These are phyloP conservation scores for Ustilago xerochloae DNA, from an alignment of 1,284 basidiomycete genomes.

Conservation along the genomic window DNA sequence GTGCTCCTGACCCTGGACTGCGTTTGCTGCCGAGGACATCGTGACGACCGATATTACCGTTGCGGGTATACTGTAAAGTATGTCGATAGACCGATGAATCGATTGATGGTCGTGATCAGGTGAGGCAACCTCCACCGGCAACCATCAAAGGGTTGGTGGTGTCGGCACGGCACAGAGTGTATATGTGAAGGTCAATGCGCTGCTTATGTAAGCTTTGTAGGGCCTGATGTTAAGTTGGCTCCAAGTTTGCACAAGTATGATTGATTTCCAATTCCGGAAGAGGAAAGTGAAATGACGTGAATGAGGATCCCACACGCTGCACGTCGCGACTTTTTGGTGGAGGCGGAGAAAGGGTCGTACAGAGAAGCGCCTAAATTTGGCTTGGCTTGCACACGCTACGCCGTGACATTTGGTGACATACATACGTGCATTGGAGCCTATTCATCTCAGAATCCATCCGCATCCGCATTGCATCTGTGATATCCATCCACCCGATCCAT, in stretches of 20 bases:
- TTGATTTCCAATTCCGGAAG: neutral
- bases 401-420: neutral
- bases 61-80: too few species aligned
- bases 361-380: neutral
- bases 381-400: neutral
- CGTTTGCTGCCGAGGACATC: slow-evolving; percentile 1
- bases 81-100: too few species aligned
- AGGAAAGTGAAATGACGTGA: neutral
- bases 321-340: neutral
- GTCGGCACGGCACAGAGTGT: too few species aligned
- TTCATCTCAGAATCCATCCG: slow-evolving; percentile 25
- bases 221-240: neutral
- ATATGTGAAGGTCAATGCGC: too few species aligned
- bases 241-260: neutral
- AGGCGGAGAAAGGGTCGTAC: too few species aligned
- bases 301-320: neutral
- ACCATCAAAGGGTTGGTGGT: too few species aligned
- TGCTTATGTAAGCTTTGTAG: too few species aligned
- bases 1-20: slow-evolving; percentile 24
- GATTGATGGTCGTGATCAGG: too few species aligned
- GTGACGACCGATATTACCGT: too few species aligned
- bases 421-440: neutral
- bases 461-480: slow-evolving; percentile 14
- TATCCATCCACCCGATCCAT: slow-evolving; percentile 42
- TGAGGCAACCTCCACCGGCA: too few species aligned